A percentile compares a stretch with the other conserved stretches of the same genome.
These are phyloP conservation scores for Lactifluus echinatus DNA, from an alignment of 768 basidiomycete species.

Conservation along the genomic window DNA sequence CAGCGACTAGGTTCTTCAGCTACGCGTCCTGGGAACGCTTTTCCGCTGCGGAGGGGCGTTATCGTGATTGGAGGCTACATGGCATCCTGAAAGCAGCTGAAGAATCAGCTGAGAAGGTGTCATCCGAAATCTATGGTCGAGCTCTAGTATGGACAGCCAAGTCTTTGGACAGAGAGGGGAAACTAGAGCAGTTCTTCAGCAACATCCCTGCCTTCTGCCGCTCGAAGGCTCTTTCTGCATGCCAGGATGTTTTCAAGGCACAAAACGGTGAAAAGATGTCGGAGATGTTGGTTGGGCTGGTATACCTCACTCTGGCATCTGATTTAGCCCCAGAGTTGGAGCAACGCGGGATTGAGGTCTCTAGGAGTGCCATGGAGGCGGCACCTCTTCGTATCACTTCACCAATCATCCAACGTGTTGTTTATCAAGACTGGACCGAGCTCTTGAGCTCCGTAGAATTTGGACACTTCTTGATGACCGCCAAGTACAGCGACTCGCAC, in stretches of 20 bases:
- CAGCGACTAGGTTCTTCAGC: neutral
- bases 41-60: neutral
- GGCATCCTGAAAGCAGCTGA: neutral
- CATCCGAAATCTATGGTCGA: neutral
- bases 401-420: neutral
- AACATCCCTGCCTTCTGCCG: neutral
- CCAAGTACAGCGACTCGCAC: neutral
- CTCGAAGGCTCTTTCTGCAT: neutral
- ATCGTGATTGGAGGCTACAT: neutral
- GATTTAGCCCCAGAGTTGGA: neutral
- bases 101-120: neutral
- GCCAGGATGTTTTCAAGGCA: too few species aligned
- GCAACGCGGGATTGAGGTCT: neutral
- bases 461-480: neutral
- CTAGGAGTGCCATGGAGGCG: neutral
- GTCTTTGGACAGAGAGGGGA: neutral
- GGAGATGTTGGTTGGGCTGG: neutral
- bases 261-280: neutral
- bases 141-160: neutral
- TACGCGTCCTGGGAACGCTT: neutral
- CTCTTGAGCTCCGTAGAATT: constrained; percentile 1
- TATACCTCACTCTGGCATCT: neutral
- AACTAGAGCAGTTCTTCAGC: neutral
- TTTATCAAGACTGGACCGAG: neutral
- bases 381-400: neutral